These are phyloP conservation scores for Hericium coralloides DNA, from an alignment of 768 basidiomycete species.

Conservation along the genomic window DNA sequence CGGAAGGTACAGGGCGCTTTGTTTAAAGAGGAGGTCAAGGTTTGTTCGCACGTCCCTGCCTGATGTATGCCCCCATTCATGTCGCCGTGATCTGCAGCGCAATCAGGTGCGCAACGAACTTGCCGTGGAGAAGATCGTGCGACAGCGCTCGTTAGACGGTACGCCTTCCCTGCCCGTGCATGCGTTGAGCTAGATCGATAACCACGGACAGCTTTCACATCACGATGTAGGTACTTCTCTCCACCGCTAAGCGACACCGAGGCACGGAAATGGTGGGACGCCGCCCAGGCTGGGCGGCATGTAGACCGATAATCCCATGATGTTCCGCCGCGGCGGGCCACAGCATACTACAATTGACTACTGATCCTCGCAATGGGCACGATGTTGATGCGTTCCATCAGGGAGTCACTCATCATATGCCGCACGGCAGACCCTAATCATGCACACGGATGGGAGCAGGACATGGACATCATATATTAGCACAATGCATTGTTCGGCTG, in stretches of 20 bases:
- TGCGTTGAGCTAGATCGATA: conserved; percentile 7
- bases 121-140: conserved; percentile 62
- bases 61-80: background rate
- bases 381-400: no score
- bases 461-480: no score
- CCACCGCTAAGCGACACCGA: conserved; percentile 55
- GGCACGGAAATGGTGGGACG: conserved; percentile 47
- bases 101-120: conserved; percentile 72
- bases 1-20: conserved; percentile 46
- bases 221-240: conserved; percentile 72
- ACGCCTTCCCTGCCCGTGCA: conserved; percentile 15
- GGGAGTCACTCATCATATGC: no score
- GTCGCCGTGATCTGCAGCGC: conserved; percentile 32
- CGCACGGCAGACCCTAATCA: no score
- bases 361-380: no score
- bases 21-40: conserved; percentile 67
- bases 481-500: no score
- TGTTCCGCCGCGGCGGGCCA: no score
- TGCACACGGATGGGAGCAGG: no score
- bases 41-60: conserved; percentile 20
- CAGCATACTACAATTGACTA: no score
- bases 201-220: conserved; percentile 50
- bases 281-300: conserved; percentile 16
- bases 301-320: no score
- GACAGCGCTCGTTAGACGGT: conserved; percentile 66